Conservation (phyloP, 129 eudicot species). For the Tagetes erecta region DNA sequence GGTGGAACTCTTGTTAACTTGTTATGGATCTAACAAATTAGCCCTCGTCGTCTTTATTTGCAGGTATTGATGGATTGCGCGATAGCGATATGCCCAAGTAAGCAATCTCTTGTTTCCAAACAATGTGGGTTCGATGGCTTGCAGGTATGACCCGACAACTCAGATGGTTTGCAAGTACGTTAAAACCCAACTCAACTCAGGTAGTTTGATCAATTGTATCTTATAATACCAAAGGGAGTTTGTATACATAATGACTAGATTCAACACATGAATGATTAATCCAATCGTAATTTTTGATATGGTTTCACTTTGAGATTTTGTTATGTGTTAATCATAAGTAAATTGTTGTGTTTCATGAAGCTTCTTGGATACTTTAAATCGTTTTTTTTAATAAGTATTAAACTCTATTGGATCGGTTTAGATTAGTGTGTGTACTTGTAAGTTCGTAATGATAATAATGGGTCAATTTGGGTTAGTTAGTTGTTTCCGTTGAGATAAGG, state of each 20-base stretch:
- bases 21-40: not conserved
- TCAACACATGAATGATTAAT: not conserved
- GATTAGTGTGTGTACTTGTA: no score
- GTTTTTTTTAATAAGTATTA: no score
- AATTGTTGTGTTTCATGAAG: not conserved
- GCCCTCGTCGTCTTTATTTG: not conserved
- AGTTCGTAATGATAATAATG: no score
- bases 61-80: slow-evolving; percentile 88
- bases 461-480: no score
- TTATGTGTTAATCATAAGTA: not conserved
- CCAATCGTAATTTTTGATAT: not conserved
- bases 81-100: slow-evolving; percentile 81
- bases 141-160: slow-evolving; percentile 51
- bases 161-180: not conserved
- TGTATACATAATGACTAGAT: not conserved
- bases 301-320: not conserved
- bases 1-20: not conserved
- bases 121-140: slow-evolving; percentile 94
- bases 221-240: not conserved
- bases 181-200: not conserved
- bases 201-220: not conserved
- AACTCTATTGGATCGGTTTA: no score
- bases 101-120: slow-evolving; percentile 71
- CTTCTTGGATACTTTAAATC: no score
- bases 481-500: no score